Conservation (phyloP, 2,329 filamentous ascomycete genomes). For the Ophiosphaerella korrae region DNA sequence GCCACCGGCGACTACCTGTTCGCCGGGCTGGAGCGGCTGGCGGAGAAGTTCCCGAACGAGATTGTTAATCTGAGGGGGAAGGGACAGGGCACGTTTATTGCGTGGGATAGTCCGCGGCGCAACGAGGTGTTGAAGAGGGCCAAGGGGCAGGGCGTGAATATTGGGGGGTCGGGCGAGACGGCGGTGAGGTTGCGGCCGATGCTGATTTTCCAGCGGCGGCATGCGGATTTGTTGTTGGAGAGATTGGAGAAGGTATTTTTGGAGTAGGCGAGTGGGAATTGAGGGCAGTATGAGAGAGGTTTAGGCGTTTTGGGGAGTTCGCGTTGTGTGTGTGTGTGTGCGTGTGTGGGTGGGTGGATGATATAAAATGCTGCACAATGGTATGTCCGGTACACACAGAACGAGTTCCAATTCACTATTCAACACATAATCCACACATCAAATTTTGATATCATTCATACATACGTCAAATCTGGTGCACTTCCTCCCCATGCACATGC, state of each 20-base stretch:
- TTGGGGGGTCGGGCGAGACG: constrained; percentile 77
- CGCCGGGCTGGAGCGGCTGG: constrained; percentile 69
- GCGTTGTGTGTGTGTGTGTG: no score
- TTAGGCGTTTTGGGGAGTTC: no score
- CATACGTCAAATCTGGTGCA: no score
- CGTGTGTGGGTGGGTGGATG: no score
- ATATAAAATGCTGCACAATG: no score
- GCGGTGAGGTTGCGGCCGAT: constrained; percentile 85
- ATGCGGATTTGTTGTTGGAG: constrained; percentile 84
- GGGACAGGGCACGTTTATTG: constrained; percentile 88
- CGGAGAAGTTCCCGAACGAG: constrained; percentile 72
- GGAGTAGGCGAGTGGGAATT: neutral
- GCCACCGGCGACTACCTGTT: constrained; percentile 80
- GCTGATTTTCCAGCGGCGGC: constrained; percentile 89
- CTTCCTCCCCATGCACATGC: no score
- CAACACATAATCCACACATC: no score
- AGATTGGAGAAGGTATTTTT: constrained; percentile 75
- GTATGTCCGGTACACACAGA: no score
- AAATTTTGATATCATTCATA: no score
- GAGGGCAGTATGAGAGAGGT: no score
- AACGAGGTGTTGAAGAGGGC: constrained; percentile 80
- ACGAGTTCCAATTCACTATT: no score
- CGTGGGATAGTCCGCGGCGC: constrained; percentile 81
- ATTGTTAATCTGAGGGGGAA: constrained; percentile 86
- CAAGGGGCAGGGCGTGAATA: constrained; percentile 82